Evolutionary conservation across 2,329 filamentous ascomycete genomes (phyloP).

Genomic region (Paramyrothecium roridum): DNA sequence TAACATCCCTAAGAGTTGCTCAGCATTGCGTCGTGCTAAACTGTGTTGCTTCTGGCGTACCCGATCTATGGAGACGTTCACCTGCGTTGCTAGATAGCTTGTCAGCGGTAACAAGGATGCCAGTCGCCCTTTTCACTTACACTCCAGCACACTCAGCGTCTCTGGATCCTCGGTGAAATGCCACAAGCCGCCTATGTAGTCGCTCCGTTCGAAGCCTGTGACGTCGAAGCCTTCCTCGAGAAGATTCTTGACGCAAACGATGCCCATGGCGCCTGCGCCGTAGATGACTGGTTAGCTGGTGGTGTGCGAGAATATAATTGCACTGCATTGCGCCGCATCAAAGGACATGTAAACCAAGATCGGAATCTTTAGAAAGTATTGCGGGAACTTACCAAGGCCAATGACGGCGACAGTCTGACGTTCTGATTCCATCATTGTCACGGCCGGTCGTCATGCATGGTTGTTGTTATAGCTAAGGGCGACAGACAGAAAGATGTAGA

Average conservation of each 20-base stretch:
- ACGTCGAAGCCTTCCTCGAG: slow-evolving; percentile 41
- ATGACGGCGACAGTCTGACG: slow-evolving; percentile 17
- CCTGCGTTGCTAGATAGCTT: slow-evolving; percentile 15
- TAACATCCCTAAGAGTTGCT: slow-evolving; percentile 22
- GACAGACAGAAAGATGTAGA: background rate
- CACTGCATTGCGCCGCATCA: background rate
- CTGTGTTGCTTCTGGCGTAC: slow-evolving; percentile 5
- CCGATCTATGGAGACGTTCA: slow-evolving; percentile 18
- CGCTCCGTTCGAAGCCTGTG: slow-evolving; percentile 37
- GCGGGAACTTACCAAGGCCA: slow-evolving; percentile 17
- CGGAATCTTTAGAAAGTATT: background rate
- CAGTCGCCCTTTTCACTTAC: slow-evolving; percentile 14
- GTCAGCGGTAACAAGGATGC: background rate
- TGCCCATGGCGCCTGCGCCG: slow-evolving; percentile 29
- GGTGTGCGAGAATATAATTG: background rate
- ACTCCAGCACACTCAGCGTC: slow-evolving; percentile 29
- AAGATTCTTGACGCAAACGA: slow-evolving; percentile 38
- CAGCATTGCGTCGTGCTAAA: slow-evolving; percentile 1
- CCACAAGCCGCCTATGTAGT: slow-evolving; percentile 40
- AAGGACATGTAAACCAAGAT: background rate
- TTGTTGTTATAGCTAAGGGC: background rate
- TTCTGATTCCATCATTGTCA: background rate
- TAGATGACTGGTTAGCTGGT: background rate
- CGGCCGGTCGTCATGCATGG: background rate
- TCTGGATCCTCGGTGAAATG: slow-evolving; percentile 30